phyloP scores from a whole-genome alignment of 1,139 yeast genomes.

The Taphrina communis region DNA sequence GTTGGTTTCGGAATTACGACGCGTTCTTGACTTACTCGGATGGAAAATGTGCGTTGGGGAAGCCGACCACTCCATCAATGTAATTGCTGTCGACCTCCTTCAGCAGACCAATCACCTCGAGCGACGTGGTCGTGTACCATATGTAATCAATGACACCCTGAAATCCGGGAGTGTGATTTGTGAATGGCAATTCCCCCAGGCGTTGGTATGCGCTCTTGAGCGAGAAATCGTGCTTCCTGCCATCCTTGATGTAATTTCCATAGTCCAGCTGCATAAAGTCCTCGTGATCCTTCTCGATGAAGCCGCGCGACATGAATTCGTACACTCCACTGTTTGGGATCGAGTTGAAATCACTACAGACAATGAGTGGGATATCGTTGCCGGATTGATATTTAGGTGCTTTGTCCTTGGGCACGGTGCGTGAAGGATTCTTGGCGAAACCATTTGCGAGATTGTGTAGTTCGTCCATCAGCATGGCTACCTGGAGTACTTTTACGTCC shows the following conservation, averaged over 20 bases:
- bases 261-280: constrained; percentile 88
- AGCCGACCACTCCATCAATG: constrained; percentile 77
- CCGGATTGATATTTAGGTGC: constrained; percentile 59
- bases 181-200: constrained; percentile 89
- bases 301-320: constrained; percentile 81
- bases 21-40: constrained; percentile 53
- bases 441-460: constrained; percentile 60
- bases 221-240: constrained; percentile 79
- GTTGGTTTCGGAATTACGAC: constrained; percentile 73
- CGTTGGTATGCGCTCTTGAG: constrained; percentile 75
- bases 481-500: constrained; percentile 96
- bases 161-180: constrained; percentile 91
- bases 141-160: constrained; percentile 93
- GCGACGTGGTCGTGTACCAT: constrained; percentile 83
- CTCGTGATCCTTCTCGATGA: constrained; percentile 67
- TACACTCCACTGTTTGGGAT: constrained; percentile 87
- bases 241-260: constrained; percentile 89
- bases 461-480: constrained; percentile 88
- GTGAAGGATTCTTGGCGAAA: constrained; percentile 52
- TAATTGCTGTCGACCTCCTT: constrained; percentile 85
- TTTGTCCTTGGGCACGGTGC: constrained; percentile 44
- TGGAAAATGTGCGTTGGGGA: constrained; percentile 93
- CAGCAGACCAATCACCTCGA: constrained; percentile 82
- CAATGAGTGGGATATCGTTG: constrained; percentile 72
- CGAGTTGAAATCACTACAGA: constrained; percentile 97